Base-by-base conservation (phyloP, 352 stramenopile genomes). In the Globisporangium iwayamae region DNA sequence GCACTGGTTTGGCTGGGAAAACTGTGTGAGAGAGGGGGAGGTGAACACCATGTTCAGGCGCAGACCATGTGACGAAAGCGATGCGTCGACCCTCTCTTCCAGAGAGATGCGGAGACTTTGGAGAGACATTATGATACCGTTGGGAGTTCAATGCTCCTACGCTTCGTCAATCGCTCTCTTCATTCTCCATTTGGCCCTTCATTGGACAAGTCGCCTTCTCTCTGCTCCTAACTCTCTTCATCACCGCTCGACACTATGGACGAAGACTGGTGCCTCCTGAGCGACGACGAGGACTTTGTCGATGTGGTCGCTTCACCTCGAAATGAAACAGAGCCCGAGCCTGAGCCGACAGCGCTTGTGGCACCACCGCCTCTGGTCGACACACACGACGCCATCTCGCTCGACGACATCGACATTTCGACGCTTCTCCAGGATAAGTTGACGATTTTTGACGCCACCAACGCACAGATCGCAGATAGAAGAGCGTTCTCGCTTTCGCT, bases 211-310 rank as follows among this genome's bases (percentile, higher is more conserved):
- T 22, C 22, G 4, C 36, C 8, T 34, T 11, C 16, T 52, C 32
- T 47, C 18, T 18, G 25, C 25, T 28, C 25, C 25, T 28, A 48
- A 4, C 7, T 38, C 22, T n/a, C 16, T 18, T 28, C 48, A 14
- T 48, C 28, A 3, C n/a, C 20, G 5, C 3, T 34, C 51, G 55
- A 32, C 1, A 55, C 47, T 11, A 79, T 72, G 67, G 70, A 81
- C 47, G 79, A 90, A 54, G 81, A 86, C 30, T 90, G 81, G 81
- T 85, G 79, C 32, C 56, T 80, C 61, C 53, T 90, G 48, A 82
- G 78, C 56, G 67, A 75, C 46, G 68, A 79, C 25, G 75, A 77
- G 60, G 74, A 73, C 28, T 65, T 69, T 34, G 56, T 38, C 2
- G 43, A 48, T 3, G 39, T 56, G 1, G 7, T 60, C 20, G 22